Conservation (phyloP, 1,139 yeast species). For the Hanseniaspora uvarum region DNA sequence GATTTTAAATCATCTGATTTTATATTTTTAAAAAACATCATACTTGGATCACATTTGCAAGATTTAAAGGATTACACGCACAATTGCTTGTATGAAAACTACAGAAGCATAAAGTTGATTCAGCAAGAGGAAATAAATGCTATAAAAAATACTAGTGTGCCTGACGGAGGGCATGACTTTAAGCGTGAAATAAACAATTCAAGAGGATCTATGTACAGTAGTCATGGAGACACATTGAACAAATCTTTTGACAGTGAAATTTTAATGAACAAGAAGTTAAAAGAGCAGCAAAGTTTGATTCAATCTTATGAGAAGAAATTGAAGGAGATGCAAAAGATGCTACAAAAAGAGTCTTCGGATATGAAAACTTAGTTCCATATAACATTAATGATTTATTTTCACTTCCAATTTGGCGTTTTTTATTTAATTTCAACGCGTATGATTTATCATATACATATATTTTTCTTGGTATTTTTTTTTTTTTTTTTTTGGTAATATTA, state of each 20-base stretch:
- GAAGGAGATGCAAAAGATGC: conserved; percentile 21
- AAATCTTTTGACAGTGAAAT: background rate
- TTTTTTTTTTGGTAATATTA: background rate
- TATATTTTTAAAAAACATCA: conserved; percentile 52
- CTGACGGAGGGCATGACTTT: background rate
- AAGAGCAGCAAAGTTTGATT: conserved; percentile 24
- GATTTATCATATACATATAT: too few species aligned
- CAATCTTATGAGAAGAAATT: conserved; percentile 24
- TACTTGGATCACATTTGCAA: conserved; percentile 67
- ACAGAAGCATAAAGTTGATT: conserved; percentile 57
- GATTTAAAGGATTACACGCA: conserved; percentile 66
- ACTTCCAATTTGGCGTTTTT: background rate
- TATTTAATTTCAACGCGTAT: background rate
- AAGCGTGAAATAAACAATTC: background rate
- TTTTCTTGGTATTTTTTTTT: background rate
- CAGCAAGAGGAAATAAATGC: conserved; percentile 8
- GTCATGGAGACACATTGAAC: background rate
- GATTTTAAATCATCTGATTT: conserved; percentile 54
- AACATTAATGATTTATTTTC: background rate
- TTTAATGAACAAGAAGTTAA: conserved; percentile 17
- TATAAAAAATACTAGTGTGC: background rate
- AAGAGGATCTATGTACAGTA: background rate
- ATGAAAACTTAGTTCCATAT: background rate
- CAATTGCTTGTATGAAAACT: conserved; percentile 55
- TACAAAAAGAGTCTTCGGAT: conserved; percentile 8